phyloP scores from a whole-genome alignment of 768 basidiomycete species.

The Leccinum sublutescens region DNA sequence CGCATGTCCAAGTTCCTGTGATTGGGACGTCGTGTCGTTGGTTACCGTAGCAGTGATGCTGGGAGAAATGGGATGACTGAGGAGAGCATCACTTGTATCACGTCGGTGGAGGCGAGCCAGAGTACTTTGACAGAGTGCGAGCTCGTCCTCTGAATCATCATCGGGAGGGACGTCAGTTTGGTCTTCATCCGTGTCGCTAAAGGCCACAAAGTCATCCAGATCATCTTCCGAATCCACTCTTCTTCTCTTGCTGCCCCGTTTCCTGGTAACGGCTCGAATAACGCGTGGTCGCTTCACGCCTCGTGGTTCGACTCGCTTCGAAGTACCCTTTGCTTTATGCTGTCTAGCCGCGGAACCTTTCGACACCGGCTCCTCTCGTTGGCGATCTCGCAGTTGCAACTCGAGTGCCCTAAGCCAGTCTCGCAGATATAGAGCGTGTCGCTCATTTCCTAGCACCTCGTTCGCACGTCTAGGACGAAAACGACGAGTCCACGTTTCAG shows the following conservation, averaged over 20 bases:
- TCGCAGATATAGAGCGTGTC: slow-evolving; percentile 64
- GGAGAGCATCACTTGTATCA: slow-evolving; percentile 2
- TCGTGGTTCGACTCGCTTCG: slow-evolving; percentile 28
- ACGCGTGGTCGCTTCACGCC: slow-evolving; percentile 59
- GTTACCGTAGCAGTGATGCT: slow-evolving; percentile 2
- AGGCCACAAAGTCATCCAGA: slow-evolving; percentile 55
- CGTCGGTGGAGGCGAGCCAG: slow-evolving; percentile 16
- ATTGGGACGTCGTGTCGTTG: slow-evolving; percentile 7
- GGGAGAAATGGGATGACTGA: neutral
- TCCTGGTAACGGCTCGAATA: slow-evolving; percentile 50
- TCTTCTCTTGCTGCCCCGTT: slow-evolving; percentile 51
- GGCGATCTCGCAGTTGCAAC: slow-evolving; percentile 40
- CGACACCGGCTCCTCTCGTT: slow-evolving; percentile 3
- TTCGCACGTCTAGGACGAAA: slow-evolving; percentile 74
- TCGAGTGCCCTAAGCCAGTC: slow-evolving; percentile 78
- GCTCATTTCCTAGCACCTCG: slow-evolving; percentile 78
- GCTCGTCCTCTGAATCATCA: slow-evolving; percentile 38
- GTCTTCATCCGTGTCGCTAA: slow-evolving; percentile 36
- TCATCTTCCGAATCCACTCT: slow-evolving; percentile 55
- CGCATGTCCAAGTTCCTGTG: slow-evolving; percentile 12
- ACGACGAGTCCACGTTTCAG: slow-evolving; percentile 65
- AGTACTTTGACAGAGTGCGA: slow-evolving; percentile 28
- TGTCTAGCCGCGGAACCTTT: slow-evolving; percentile 3
- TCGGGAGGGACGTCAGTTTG: slow-evolving; percentile 32
- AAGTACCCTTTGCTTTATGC: slow-evolving; percentile 23